phyloP scores from a whole-genome alignment of 768 basidiomycete genomes.

The Brasilioporus rufonigricans region DNA sequence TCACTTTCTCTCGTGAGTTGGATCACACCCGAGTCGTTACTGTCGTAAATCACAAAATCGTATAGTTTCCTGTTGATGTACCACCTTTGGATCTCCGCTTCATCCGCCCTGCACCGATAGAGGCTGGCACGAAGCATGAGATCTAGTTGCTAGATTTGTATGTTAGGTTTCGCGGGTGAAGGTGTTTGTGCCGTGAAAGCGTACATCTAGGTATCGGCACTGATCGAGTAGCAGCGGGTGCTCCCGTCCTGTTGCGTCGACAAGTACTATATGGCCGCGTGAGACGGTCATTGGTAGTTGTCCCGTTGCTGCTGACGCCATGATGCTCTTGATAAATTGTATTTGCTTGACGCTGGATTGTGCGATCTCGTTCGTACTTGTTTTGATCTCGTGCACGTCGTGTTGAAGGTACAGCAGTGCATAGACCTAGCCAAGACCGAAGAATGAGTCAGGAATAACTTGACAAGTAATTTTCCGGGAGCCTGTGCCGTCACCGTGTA shows the following conservation, averaged over 20 bases:
- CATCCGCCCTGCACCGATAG: neutral
- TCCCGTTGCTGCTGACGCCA: neutral
- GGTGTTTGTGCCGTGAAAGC: neutral
- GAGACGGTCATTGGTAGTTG: neutral
- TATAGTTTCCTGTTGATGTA: constrained; percentile 1
- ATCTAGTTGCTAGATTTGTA: neutral
- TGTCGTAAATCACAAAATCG: neutral
- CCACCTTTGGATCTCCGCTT: neutral
- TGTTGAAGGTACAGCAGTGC: neutral
- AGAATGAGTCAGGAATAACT: neutral
- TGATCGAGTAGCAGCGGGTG: constrained; percentile 1
- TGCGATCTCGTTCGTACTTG: neutral
- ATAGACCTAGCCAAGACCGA: neutral
- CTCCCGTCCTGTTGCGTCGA: constrained; percentile 1
- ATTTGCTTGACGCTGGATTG: neutral
- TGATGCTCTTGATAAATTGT: neutral
- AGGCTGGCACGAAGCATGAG: neutral
- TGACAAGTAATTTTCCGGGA: neutral
- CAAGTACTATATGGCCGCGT: neutral
- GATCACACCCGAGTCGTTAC: neutral
- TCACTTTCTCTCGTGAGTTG: neutral
- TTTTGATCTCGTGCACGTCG: neutral
- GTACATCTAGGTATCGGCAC: neutral
- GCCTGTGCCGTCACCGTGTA: neutral
- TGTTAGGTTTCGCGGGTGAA: neutral